Evolutionary conservation across 2,329 filamentous ascomycete genomes (phyloP).

Genomic region (Emergomyces africanus): DNA sequence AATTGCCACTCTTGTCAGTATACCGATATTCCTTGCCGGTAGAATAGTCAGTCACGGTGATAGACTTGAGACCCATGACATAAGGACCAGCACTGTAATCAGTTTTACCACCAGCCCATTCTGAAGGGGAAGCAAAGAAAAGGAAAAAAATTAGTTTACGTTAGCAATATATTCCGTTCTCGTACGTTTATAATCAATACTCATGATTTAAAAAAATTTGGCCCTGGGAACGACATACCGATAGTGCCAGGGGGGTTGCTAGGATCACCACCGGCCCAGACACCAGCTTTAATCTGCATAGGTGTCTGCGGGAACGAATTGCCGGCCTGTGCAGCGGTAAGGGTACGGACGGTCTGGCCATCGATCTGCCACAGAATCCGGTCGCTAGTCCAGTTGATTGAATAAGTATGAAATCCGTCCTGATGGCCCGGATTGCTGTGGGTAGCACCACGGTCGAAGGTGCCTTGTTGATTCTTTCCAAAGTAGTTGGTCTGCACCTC

Average conservation of each 20-base stretch:
- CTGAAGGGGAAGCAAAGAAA: constrained; percentile 18
- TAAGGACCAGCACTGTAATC: constrained; percentile 77
- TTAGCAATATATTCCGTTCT: background rate
- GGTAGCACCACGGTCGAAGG: constrained; percentile 79
- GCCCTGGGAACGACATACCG: constrained; percentile 22
- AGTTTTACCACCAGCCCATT: constrained; percentile 77
- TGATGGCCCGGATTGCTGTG: constrained; percentile 59
- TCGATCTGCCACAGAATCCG: constrained; percentile 82
- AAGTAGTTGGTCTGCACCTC: constrained; percentile 98
- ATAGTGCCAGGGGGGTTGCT: constrained; percentile 71
- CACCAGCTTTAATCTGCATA: constrained; percentile 85
- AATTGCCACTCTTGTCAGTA: constrained; percentile 61
- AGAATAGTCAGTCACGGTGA: constrained; percentile 80
- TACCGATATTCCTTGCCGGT: constrained; percentile 80
- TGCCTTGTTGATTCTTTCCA: constrained; percentile 72
- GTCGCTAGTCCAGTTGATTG: constrained; percentile 77
- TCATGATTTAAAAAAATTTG: background rate
- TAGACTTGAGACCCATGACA: constrained; percentile 66
- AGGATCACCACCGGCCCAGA: constrained; percentile 84
- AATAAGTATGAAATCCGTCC: constrained; percentile 68
- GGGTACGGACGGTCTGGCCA: constrained; percentile 60
- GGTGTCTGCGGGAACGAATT: constrained; percentile 86
- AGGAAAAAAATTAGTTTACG: background rate
- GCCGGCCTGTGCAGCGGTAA: constrained; percentile 57
- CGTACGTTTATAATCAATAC: background rate